phyloP scores from a whole-genome alignment of 2,329 filamentous ascomycete species.

The Fusarium sambucinum region DNA sequence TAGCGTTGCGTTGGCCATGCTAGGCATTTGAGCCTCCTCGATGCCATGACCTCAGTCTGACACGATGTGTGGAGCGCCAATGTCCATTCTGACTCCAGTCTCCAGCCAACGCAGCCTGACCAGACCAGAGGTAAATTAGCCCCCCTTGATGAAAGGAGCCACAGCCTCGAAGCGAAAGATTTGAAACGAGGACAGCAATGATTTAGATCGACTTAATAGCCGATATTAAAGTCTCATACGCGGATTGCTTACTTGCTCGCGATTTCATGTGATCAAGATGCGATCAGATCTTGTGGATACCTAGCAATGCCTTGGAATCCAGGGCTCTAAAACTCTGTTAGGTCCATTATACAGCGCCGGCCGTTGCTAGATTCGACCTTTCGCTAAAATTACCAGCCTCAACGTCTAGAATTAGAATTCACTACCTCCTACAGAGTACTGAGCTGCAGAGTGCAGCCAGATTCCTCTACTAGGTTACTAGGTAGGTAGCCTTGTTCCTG shows the following conservation, averaged over 20 bases:
- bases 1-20: slow-evolving; percentile 19
- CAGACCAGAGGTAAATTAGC: slow-evolving; percentile 37
- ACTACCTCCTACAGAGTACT: too few relatives aligned
- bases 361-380: slow-evolving; percentile 12
- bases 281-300: background rate
- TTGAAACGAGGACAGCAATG: slow-evolving; percentile 33
- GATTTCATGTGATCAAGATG: slow-evolving; percentile 6
- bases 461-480: background rate
- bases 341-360: too few relatives aligned
- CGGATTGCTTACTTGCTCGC: background rate
- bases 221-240: slow-evolving; percentile 19
- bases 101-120: slow-evolving; percentile 19
- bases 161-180: slow-evolving; percentile 21
- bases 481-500: slow-evolving; percentile 10
- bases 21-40: slow-evolving; percentile 39
- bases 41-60: slow-evolving; percentile 47
- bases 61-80: slow-evolving; percentile 42
- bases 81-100: slow-evolving; percentile 32
- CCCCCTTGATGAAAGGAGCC: slow-evolving; percentile 25
- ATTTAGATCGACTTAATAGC: slow-evolving; percentile 40
- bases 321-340: slow-evolving; percentile 2
- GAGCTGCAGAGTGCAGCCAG: background rate
- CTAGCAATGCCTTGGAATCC: background rate
- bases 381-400: slow-evolving; percentile 20
- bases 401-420: slow-evolving; percentile 11